Percentiles rank a stretch among this genome's conserved stretches.
Evolutionary conservation across 805 yeast genomes (phyloP).

Genomic region (Ogataea pini): DNA sequence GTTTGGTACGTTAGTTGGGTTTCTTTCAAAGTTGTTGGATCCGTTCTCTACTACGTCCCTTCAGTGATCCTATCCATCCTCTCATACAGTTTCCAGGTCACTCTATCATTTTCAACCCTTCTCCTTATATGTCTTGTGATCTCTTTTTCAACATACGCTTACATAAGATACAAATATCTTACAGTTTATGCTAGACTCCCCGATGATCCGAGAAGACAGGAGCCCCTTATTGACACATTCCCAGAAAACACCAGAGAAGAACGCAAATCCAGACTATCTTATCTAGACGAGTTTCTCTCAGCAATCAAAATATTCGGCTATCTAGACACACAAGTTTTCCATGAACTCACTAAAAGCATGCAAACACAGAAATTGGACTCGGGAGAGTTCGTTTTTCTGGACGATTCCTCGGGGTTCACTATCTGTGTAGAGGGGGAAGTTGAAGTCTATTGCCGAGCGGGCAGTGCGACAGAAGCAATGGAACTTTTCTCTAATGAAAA

Average conservation of each 20-base stretch:
- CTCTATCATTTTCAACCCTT: slow-evolving; percentile 52
- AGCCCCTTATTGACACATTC: slow-evolving; percentile 49
- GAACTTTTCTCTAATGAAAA: slow-evolving; percentile 32
- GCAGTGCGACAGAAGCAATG: slow-evolving; percentile 29
- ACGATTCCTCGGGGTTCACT: slow-evolving; percentile 73
- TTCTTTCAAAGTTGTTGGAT: slow-evolving; percentile 16
- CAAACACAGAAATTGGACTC: slow-evolving; percentile 79
- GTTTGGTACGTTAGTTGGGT: slow-evolving; percentile 24
- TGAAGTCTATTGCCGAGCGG: slow-evolving; percentile 68
- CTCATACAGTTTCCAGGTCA: slow-evolving; percentile 49
- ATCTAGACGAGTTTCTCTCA: slow-evolving; percentile 82
- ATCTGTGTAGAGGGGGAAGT: slow-evolving; percentile 91
- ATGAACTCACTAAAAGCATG: slow-evolving; percentile 89
- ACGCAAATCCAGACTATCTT: slow-evolving; percentile 53
- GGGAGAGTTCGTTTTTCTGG: slow-evolving; percentile 74
- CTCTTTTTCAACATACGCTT: slow-evolving; percentile 41
- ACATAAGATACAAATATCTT: slow-evolving; percentile 62
- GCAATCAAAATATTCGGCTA: slow-evolving; percentile 95
- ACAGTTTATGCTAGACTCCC: slow-evolving; percentile 63
- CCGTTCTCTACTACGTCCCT: slow-evolving; percentile 23
- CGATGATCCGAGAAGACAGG: slow-evolving; percentile 44
- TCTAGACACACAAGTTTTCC: slow-evolving; percentile 85
- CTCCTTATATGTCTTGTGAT: slow-evolving; percentile 35
- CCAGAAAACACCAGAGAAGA: slow-evolving; percentile 39
- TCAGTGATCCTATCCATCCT: slow-evolving; percentile 31